Percentiles rank a stretch among this genome's conserved stretches.
These are phyloP conservation scores for Hymenoscyphus linearis DNA, from an alignment of 2,329 filamentous ascomycete species.

Conservation along the genomic window DNA sequence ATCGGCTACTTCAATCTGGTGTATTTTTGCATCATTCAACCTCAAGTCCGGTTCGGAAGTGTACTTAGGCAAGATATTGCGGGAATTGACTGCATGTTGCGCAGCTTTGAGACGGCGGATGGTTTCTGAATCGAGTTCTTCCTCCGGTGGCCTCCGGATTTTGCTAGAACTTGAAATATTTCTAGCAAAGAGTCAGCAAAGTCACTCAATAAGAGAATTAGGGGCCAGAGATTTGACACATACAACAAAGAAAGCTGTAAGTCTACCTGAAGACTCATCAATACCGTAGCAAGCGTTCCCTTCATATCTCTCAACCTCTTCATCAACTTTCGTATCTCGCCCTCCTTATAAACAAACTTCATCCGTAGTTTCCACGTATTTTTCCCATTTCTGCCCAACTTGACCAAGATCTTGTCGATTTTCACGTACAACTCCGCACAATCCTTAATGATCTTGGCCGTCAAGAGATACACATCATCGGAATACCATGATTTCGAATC, in stretches of 20 bases:
- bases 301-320: conserved; percentile 21
- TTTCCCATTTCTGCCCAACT: conserved; percentile 18
- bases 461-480: conserved; percentile 24
- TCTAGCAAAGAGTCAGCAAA: background rate
- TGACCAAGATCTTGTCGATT: conserved; percentile 20
- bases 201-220: background rate
- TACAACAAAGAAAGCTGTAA: conserved; percentile 23
- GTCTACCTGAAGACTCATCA: conserved; percentile 24
- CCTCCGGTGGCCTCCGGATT: conserved; percentile 8
- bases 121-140: conserved; percentile 15
- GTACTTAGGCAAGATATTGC: background rate
- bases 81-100: conserved; percentile 7
- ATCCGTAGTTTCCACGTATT: conserved; percentile 16
- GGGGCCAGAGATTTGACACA: conserved; percentile 1
- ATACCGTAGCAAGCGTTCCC: conserved; percentile 19
- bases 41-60: background rate
- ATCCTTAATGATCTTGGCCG: conserved; percentile 24
- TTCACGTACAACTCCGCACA: conserved; percentile 22
- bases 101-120: conserved; percentile 14
- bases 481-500: conserved; percentile 17
- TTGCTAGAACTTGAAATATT: conserved; percentile 18
- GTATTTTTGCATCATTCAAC: background rate
- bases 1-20: background rate
- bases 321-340: conserved; percentile 19
- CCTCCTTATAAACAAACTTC: conserved; percentile 24